Percentiles rank a stretch among this genome's conserved stretches.
Evolutionary conservation across 805 yeast species (phyloP).

Genomic region (Pichia pseudocactophila): DNA sequence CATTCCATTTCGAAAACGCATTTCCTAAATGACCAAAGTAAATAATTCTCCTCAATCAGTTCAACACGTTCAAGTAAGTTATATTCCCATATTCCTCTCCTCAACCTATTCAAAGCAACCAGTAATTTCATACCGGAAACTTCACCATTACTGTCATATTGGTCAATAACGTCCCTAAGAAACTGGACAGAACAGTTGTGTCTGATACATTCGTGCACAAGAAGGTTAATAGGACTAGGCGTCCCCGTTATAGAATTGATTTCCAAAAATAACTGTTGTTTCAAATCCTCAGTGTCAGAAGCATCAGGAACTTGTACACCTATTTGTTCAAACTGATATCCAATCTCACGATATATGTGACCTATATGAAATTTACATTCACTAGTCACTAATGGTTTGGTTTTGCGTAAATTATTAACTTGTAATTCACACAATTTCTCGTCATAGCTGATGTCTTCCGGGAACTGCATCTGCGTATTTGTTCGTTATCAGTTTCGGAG

Average conservation of each 20-base stretch:
- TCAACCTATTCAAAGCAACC: conserved; percentile 5
- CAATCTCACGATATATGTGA: conserved; percentile 6
- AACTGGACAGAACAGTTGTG: conserved; percentile 9
- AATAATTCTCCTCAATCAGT: conserved; percentile 8
- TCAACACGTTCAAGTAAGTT: conserved; percentile 7
- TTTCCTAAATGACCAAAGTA: conserved; percentile 8
- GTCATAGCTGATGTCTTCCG: conserved; percentile 1
- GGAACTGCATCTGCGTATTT: conserved; percentile 5
- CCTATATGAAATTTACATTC: conserved; percentile 9
- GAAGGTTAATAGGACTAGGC: conserved; percentile 1
- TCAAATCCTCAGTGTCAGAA: not conserved
- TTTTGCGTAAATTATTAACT: conserved; percentile 6
- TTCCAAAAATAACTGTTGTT: conserved; percentile 1
- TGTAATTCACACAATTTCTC: conserved; percentile 6
- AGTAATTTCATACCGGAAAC: conserved; percentile 6
- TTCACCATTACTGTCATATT: conserved; percentile 9
- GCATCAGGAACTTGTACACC: not conserved
- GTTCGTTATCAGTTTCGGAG: not conserved
- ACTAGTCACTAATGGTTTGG: conserved; percentile 6
- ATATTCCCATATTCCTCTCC: conserved; percentile 9
- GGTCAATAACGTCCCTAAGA: conserved; percentile 7
- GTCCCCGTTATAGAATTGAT: not conserved
- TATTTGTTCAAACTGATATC: conserved; percentile 7
- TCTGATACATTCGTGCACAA: conserved; percentile 7
- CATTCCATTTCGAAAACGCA: conserved; percentile 11